Conservation (phyloP, 495 filamentous ascomycete genomes). For the Ascodesmis nigricans region DNA sequence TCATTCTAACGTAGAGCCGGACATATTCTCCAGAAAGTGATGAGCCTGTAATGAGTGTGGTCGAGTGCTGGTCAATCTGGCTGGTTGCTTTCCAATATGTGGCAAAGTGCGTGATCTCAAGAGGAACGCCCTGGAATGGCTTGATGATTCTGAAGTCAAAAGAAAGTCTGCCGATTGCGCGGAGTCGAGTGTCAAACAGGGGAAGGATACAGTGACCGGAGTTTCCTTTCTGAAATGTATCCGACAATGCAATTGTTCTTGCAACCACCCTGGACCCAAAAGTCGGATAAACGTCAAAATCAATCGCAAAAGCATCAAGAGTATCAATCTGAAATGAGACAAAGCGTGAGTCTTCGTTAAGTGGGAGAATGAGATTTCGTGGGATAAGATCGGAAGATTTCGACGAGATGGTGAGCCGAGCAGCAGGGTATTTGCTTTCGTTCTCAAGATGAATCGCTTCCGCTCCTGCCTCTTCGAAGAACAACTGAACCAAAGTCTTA, state of each 20-base stretch:
- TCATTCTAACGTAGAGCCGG: slow-evolving; percentile 73
- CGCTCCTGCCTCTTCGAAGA: slow-evolving; percentile 47
- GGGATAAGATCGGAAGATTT: slow-evolving; percentile 91
- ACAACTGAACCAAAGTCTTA: slow-evolving; percentile 81
- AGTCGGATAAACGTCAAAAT: slow-evolving; percentile 94
- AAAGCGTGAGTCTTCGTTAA: slow-evolving; percentile 80
- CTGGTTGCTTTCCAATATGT: slow-evolving; percentile 99
- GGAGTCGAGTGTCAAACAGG: slow-evolving; percentile 74
- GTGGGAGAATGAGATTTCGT: slow-evolving; percentile 78
- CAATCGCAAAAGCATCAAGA: slow-evolving; percentile 73
- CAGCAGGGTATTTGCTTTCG: slow-evolving; percentile 83
- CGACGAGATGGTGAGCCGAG: slow-evolving; percentile 84
- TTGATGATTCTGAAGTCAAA: slow-evolving; percentile 94
- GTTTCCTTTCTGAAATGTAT: slow-evolving; percentile 48
- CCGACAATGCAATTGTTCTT: slow-evolving; percentile 73
- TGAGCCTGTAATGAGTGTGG: slow-evolving; percentile 76
- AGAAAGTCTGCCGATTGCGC: slow-evolving; percentile 81
- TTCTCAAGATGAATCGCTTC: slow-evolving; percentile 73
- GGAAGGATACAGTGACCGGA: slow-evolving; percentile 66
- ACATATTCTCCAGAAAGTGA: slow-evolving; percentile 87
- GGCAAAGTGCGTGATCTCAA: slow-evolving; percentile 93
- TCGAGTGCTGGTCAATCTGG: slow-evolving; percentile 61
- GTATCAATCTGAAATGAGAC: slow-evolving; percentile 93
- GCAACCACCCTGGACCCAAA: slow-evolving; percentile 95
- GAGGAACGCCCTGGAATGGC: slow-evolving; percentile 75